Conservation (phyloP, 495 filamentous ascomycete genomes). For the Penicillium psychrofluorescens region DNA sequence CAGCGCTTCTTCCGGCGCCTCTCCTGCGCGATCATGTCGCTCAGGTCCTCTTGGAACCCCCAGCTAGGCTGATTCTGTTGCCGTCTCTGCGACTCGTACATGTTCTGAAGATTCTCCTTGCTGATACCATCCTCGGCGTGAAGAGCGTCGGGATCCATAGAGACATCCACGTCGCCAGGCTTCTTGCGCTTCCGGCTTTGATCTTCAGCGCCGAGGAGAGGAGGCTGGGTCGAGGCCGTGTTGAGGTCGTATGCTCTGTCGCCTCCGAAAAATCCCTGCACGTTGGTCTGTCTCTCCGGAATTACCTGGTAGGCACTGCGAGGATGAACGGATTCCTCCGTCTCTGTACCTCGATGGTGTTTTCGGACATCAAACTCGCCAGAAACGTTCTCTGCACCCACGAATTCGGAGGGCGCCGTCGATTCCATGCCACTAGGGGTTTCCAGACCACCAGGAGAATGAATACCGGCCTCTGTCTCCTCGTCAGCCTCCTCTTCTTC, state of each 20-base stretch:
- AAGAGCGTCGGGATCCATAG: constrained; percentile 75
- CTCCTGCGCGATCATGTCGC: constrained; percentile 94
- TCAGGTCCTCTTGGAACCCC: constrained; percentile 87
- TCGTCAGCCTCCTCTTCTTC: constrained; percentile 51
- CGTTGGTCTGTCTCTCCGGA: constrained; percentile 73
- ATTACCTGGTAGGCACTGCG: constrained; percentile 82
- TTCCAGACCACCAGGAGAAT: constrained; percentile 71
- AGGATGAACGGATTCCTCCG: constrained; percentile 69
- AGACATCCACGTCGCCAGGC: constrained; percentile 89
- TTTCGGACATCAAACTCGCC: constrained; percentile 93
- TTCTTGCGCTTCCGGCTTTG: constrained; percentile 82
- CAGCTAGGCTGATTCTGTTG: constrained; percentile 64
- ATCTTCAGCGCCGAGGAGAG: constrained; percentile 76
- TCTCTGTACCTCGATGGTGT: constrained; percentile 76
- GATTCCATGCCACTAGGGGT: constrained; percentile 77
- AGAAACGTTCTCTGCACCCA: constrained; percentile 61
- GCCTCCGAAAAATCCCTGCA: constrained; percentile 92
- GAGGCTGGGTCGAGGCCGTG: constrained; percentile 42
- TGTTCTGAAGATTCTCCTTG: constrained; percentile 57
- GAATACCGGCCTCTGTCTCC: constrained; percentile 55
- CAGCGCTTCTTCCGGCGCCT: constrained; percentile 66
- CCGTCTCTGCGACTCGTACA: constrained; percentile 71
- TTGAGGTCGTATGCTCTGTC: constrained; percentile 87
- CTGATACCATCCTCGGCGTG: constrained; percentile 61
- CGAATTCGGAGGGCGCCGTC: constrained; percentile 69